These are phyloP conservation scores for Quercus parvula DNA, from an alignment of 306 rosid species.

Conservation along the genomic window DNA sequence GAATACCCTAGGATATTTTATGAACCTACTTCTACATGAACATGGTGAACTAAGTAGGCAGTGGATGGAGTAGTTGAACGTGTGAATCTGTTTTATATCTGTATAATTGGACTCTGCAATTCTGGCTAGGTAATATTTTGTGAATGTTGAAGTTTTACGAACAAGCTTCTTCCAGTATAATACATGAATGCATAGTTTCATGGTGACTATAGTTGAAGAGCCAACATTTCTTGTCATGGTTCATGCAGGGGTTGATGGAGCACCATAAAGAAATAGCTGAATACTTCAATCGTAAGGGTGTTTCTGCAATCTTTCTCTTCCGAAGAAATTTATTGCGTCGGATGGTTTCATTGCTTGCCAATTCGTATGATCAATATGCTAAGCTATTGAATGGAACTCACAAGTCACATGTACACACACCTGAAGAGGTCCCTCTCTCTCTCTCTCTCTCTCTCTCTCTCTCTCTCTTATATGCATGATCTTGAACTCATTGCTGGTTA, in stretches of 20 bases:
- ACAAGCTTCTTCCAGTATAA: not conserved
- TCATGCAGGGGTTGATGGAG: constrained; percentile 81
- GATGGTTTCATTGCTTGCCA: constrained; percentile 83
- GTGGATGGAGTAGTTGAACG: not conserved
- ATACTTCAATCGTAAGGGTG: constrained; percentile 68
- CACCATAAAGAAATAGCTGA: constrained; percentile 73
- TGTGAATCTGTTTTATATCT: not conserved
- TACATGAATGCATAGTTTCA: constrained; percentile 10
- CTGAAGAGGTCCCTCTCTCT: constrained; percentile 65
- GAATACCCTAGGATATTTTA: not conserved
- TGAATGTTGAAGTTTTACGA: not conserved
- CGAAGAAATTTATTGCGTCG: constrained; percentile 82
- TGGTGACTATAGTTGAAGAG: constrained; percentile 12
- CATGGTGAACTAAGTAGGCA: not conserved
- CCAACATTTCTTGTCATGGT: constrained; percentile 16
- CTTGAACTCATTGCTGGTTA: not conserved
- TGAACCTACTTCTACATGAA: no score
- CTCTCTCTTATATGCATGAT: no score
- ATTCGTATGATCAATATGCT: constrained; percentile 88
- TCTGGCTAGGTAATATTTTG: not conserved
- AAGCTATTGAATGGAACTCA: constrained; percentile 94
- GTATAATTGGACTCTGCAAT: not conserved
- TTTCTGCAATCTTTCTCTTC: constrained; percentile 82
- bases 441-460: constrained; percentile 12
- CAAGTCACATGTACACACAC: constrained; percentile 87